Base-by-base conservation (phyloP, 345 rosid species). In the Eucalyptus tenuipes region DNA sequence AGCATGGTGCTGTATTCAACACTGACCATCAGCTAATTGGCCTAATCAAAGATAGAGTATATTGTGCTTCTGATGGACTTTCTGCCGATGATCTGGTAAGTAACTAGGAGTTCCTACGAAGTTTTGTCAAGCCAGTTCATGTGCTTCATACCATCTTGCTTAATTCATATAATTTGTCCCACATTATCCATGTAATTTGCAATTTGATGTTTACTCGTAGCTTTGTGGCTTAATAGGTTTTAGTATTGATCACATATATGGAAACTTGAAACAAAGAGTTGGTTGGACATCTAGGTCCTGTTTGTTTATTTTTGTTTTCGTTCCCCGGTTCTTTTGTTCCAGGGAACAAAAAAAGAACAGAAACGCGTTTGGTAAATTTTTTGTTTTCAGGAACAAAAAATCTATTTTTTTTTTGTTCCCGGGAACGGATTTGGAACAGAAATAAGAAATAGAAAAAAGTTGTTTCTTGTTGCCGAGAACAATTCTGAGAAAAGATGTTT, bases 111-210 rank as follows among this genome's bases (percentile, higher is more conserved):
- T 45, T 87, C 49, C 79, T 50, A 44, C 31, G 3, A 13, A 13
- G 33, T 61, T 61, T 13, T 13, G 16, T 61, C 7, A 59, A 59
- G 68, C 17, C 68, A 61, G 68, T 6, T 13, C 33, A 3, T 6
- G 1, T 6, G n/a, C 4, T 24, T 22, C 64, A 57, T 22, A 0
- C 64, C 64, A 61, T 61, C 16, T 0, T 13, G 33, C 2, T 61
- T 13, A 61, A 27, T 61, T 13, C 1, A 2, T 61, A 29, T 61
- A 61, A 61, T 29, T 0, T 29, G 33, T 61, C 8, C 33, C 64
- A 57, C 0, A 57, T 2, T 11, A 57, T 57, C 14, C 3, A 10
- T 24, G 64, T 10, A 24, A 57, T 57, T 24, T 10, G 64, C 13
- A 57, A 57, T 24, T 57, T 59, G 66, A 27, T 59, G 66, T 57